A percentile compares a stretch with the other conserved stretches of the same genome.
Evolutionary conservation across 2,329 filamentous ascomycete species (phyloP).

Genomic region (Cladophialophora yegresii): DNA sequence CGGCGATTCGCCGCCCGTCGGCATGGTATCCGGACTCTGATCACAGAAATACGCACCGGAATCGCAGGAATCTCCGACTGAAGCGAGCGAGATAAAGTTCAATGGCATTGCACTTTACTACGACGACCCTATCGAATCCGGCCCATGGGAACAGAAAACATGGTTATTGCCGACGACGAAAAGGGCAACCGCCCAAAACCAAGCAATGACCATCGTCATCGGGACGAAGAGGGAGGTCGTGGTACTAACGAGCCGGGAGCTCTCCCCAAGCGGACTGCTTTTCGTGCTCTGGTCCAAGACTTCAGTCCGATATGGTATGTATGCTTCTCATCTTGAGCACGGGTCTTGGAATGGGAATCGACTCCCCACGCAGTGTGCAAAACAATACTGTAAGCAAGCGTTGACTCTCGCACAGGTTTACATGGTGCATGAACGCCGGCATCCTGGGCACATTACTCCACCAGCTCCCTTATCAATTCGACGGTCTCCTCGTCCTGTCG

Average conservation of each 20-base stretch:
- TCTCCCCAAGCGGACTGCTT: background rate
- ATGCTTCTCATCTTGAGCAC: background rate
- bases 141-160: background rate
- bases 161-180: background rate
- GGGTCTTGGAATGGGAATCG: background rate
- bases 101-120: background rate
- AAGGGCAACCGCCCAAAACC: background rate
- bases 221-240: background rate
- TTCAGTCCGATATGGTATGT: constrained; percentile 6
- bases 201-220: background rate
- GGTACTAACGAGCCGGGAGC: background rate
- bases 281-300: constrained; percentile 2
- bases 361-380: background rate
- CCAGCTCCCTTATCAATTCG: constrained; percentile 44
- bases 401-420: constrained; percentile 25
- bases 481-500: constrained; percentile 42
- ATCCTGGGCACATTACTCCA: constrained; percentile 33
- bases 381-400: background rate
- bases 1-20: constrained; percentile 6
- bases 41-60: background rate
- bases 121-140: background rate
- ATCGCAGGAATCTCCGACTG: background rate
- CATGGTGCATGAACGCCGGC: constrained; percentile 34
- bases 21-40: background rate
- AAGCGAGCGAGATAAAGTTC: background rate